phyloP scores from a whole-genome alignment of 1,284 basidiomycete species.

The Cryptococcus depauperatus region DNA sequence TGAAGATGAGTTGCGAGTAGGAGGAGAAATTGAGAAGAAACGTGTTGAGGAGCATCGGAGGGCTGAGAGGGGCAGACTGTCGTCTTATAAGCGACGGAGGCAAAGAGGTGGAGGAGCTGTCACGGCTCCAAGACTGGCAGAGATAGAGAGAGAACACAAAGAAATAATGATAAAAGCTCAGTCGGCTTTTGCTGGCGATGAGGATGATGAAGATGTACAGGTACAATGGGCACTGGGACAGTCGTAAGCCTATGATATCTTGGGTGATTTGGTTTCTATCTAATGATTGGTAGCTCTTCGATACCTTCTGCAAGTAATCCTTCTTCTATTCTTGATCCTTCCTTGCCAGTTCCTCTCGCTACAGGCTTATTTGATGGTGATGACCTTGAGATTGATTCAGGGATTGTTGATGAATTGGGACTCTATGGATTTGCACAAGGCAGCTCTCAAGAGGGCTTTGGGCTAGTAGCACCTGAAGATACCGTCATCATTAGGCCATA shows the following conservation, averaged over 20 bases:
- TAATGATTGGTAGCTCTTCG: background rate
- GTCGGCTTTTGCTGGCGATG: conserved; percentile 32
- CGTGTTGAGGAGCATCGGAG: conserved; percentile 15
- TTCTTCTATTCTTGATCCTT: conserved; percentile 9
- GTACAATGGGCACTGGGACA: conserved; percentile 33
- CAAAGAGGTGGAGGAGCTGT: conserved; percentile 29
- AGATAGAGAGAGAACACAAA: conserved; percentile 23
- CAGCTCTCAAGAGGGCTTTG: conserved; percentile 73
- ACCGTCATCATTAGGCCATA: conserved; percentile 81
- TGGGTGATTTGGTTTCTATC: background rate
- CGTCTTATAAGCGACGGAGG: conserved; percentile 51
- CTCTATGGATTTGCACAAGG: conserved; percentile 28
- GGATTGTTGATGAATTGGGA: conserved; percentile 7
- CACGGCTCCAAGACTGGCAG: conserved; percentile 14
- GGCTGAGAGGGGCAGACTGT: conserved; percentile 36
- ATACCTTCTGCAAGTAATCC: background rate
- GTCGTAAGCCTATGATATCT: conserved; percentile 14
- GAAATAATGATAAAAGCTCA: conserved; percentile 32
- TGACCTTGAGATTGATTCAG: conserved; percentile 14
- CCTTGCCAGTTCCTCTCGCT: conserved; percentile 18
- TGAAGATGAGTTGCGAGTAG: conserved; percentile 28
- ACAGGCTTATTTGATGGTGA: conserved; percentile 38
- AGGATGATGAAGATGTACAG: conserved; percentile 20
- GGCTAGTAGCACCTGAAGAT: conserved; percentile 68
- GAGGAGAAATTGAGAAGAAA: conserved; percentile 31